Evolutionary conservation across 768 basidiomycete genomes (phyloP).

Genomic region (Pisolithus tinctorius): DNA sequence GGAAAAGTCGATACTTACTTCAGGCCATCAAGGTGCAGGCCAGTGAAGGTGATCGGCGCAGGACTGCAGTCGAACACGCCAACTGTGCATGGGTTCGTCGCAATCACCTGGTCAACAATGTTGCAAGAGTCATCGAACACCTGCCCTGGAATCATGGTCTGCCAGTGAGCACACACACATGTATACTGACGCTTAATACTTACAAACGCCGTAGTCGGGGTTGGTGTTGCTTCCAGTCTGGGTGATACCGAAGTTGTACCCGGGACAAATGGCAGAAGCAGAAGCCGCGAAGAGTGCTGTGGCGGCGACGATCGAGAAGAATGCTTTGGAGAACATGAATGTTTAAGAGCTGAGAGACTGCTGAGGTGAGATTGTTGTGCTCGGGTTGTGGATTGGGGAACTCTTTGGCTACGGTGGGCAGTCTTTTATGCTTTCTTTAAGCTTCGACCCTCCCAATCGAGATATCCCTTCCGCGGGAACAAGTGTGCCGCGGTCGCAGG

Average conservation of each 20-base stretch:
- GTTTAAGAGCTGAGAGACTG: too few relatives aligned
- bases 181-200: conserved; percentile 8
- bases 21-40: conserved; percentile 4
- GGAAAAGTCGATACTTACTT: neutral
- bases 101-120: conserved; percentile 21
- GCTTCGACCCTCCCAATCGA: too few relatives aligned
- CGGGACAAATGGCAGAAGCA: conserved; percentile 20
- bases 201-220: conserved; percentile 13
- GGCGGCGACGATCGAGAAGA: neutral
- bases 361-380: too few relatives aligned
- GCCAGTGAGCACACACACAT: neutral
- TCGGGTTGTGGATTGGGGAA: too few relatives aligned
- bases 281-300: conserved; percentile 3
- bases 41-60: conserved; percentile 21
- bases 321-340: neutral
- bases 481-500: too few relatives aligned
- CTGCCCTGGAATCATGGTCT: conserved; percentile 14
- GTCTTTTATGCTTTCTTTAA: too few relatives aligned
- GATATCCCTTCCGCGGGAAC: too few relatives aligned
- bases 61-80: conserved; percentile 27
- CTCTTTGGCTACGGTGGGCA: too few relatives aligned
- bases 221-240: conserved; percentile 15
- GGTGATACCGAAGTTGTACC: conserved; percentile 24
- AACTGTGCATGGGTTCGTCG: conserved; percentile 25
- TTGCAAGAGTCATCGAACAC: conserved; percentile 26